Conservation (phyloP, 176 grass and related monocot genomes). For the Zizania latifolia region DNA sequence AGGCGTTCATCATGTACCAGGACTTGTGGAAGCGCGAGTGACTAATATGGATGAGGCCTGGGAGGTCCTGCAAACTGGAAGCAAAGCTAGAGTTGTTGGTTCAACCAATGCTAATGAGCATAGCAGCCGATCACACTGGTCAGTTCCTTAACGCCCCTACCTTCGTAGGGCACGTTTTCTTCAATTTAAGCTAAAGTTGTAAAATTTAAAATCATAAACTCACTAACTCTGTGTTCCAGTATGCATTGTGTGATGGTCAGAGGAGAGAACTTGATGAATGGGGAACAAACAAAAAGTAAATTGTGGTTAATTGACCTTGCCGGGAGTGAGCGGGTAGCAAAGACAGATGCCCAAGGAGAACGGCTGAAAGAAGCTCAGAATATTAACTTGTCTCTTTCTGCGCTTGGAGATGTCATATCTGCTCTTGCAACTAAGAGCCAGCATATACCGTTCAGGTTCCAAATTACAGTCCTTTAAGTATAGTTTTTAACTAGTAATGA, state of each 20-base stretch:
- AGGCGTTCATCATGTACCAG: slow-evolving; percentile 94
- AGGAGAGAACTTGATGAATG: slow-evolving; percentile 84
- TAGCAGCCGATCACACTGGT: slow-evolving; percentile 97
- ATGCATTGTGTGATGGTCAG: slow-evolving; percentile 96
- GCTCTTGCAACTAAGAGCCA: slow-evolving; percentile 89
- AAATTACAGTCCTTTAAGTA: neutral
- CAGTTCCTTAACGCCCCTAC: neutral
- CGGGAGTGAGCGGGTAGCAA: slow-evolving; percentile 83
- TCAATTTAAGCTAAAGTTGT: neutral
- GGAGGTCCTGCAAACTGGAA: slow-evolving; percentile 84
- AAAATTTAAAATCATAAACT: neutral
- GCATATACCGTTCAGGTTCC: slow-evolving; percentile 86
- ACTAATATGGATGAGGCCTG: slow-evolving; percentile 71
- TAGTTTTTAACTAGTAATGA: neutral
- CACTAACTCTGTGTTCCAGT: slow-evolving; percentile 32
- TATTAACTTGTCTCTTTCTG: slow-evolving; percentile 94
- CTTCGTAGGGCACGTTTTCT: neutral
- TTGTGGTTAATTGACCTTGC: slow-evolving; percentile 92
- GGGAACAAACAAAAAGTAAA: slow-evolving; percentile 76
- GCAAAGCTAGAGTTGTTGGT: slow-evolving; percentile 79
- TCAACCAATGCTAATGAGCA: slow-evolving; percentile 96
- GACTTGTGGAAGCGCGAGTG: slow-evolving; percentile 79
- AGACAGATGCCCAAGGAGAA: slow-evolving; percentile 97
- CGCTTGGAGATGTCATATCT: slow-evolving; percentile 94
- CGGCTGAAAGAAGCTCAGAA: slow-evolving; percentile 92